Evolutionary conservation across 176 grass and related monocot genomes (phyloP), one percentile per base, ranked within the genome.

Genomic region (Tillandsia fasciculata): DNA sequence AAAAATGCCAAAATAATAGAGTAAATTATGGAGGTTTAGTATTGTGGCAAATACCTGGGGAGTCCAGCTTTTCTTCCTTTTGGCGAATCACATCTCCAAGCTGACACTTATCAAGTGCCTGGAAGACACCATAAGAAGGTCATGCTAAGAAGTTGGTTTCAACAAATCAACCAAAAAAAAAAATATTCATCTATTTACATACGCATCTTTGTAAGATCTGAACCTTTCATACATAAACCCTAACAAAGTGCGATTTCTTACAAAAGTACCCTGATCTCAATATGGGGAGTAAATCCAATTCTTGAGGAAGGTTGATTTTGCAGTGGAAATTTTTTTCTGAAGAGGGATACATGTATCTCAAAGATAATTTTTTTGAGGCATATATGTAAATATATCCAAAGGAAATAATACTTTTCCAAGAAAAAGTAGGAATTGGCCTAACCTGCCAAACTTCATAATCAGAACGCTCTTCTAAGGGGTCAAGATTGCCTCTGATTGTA

Each of bases 81-180:
- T 83, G 72, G 28, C 72, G 83, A 69, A 99, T 87, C 56, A 87
- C 78, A 51, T 93, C 86, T 80, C 89, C 94, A 74, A 99, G 80
- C 69, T 99, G 94, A 83, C 94, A 99, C 53, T 99, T 99, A 52
- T 99, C 87, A 79, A 99, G 75, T 61, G 89, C 94, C 89, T 97
- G 72, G 54, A 82, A 77, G 3, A 73, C 71, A 11, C 2, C 29
- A 22, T 64, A 63, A 23, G 33, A 42, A 42, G 33, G 33, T 42
- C 33, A 42, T 42, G 33, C 33, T 42, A 42, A 42, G 33, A 42
- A 42, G 33, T 42, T 42, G 33, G 33, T 42, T 42, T 42, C 33
- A 42, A 42, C 33, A 42, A 42, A 42, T 7, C 33, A 3, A 42
- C 33, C 5, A 42, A 42, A 42, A 42, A 33, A 5, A 33, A 5